Conservation (phyloP, 2,329 filamentous ascomycete species). For the Xylaria multiplex region DNA sequence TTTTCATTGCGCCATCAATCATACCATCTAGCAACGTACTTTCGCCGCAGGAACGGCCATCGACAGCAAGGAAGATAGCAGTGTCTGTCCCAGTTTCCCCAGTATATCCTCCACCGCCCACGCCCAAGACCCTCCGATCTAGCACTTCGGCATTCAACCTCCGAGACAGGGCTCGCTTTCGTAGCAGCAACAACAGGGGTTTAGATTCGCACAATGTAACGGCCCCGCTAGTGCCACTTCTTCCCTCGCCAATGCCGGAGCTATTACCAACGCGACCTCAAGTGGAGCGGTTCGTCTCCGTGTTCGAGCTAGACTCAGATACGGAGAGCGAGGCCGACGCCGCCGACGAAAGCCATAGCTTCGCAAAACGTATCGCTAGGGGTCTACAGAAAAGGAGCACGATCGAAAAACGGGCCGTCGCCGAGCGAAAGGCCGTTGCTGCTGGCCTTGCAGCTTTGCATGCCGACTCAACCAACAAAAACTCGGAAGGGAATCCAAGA, state of each 20-base stretch:
- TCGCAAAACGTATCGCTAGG: slow-evolving; percentile 55
- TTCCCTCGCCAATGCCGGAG: slow-evolving; percentile 38
- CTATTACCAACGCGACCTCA: slow-evolving; percentile 41
- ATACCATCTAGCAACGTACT: neutral
- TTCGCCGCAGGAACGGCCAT: slow-evolving; percentile 20
- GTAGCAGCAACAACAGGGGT: slow-evolving; percentile 19
- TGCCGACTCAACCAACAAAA: slow-evolving; percentile 1
- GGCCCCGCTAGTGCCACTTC: slow-evolving; percentile 39
- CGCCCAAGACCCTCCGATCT: slow-evolving; percentile 38
- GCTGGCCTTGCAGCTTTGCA: slow-evolving; percentile 7
- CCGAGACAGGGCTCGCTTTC: slow-evolving; percentile 35
- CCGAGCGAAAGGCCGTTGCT: slow-evolving; percentile 30
- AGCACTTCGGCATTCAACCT: slow-evolving; percentile 44
- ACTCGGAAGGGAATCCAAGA: slow-evolving; percentile 11
- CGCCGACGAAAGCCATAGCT: slow-evolving; percentile 38
- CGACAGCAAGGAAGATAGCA: slow-evolving; percentile 19
- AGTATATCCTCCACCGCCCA: slow-evolving; percentile 41
- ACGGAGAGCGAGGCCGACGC: slow-evolving; percentile 53
- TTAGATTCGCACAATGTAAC: slow-evolving; percentile 31
- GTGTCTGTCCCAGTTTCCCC: slow-evolving; percentile 44
- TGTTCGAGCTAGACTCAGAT: slow-evolving; percentile 60
- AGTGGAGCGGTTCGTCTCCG: slow-evolving; percentile 51
- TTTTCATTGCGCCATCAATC: slow-evolving; percentile 32
- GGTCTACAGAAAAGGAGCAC: slow-evolving; percentile 53
- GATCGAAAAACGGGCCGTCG: slow-evolving; percentile 41